Base-by-base conservation (phyloP, 768 basidiomycete genomes). In the Suillus tomentosus region DNA sequence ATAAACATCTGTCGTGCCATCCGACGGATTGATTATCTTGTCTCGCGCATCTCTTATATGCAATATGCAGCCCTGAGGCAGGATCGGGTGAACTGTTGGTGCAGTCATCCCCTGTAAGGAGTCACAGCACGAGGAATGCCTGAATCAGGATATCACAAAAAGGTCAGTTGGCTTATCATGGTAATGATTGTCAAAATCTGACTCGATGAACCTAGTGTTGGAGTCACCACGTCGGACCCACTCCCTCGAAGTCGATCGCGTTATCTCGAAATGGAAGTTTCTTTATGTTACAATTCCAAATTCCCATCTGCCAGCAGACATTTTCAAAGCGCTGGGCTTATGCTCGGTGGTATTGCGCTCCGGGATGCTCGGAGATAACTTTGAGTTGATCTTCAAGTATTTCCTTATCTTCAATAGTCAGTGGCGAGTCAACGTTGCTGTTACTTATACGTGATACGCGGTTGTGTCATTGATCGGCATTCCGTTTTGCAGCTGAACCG, bases 261-360 rank as follows among this genome's bases (percentile, higher is more conserved):
- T 42, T 27, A 58, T 42, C 57, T 58, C 15, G 17, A 58, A 58
- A 58, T 19, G 57, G 57, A 19, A 6, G 39, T 31, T 31, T 27
- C 57, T 58, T 58, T 58, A 31, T 58, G 40, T 58, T 43, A 17
- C 40, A 42, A 42, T 58, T 42, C 40, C 27, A 58, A 42, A 19
- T 42, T 58, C 17, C 17, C 8, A 11, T 27, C 31, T 19, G 22
- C 56, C 56, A 17, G 22, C 37, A 17, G 24, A 57, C 37, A 39
- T 40, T 5, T 37, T 57, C 24, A 43, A 42, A 58, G 10, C 19
- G 31, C 53, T 31, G 17, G 1, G 40, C 24, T 58, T 19, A 42
- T 17, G 40, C 17, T 10, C 24, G 39, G 24, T 17, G 22, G 39
- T 40, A 57, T 10, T 22, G 37, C 37, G 22, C 24, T 3, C 22